Base-by-base conservation (phyloP, 148 eudicot genomes). In the Cornus controversa region DNA sequence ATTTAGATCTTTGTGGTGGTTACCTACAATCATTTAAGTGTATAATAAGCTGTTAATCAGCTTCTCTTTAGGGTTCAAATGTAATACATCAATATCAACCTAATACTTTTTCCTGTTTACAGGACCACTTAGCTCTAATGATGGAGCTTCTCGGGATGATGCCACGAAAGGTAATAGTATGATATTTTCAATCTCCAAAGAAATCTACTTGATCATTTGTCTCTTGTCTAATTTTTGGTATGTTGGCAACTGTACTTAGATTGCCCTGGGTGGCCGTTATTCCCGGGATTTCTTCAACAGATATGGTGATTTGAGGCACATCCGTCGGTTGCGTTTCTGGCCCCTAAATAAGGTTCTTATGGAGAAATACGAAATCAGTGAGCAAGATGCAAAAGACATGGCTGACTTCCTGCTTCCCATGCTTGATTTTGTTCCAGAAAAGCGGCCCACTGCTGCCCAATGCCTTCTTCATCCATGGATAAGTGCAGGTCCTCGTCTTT, bases 391-490 rank as follows among this genome's bases (percentile, higher is more conserved):
- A 10, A 87, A 67, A 58, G 91, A 88, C 65, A 62, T 96, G 86
- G 84, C 96, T 23, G 97, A 90, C 66, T 93, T 96, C 80, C 92
- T 96, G 60, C 60, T 80, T 73, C 97, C 94, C 11, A 82, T 96
- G 68, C 91, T 96, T 40, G 98, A 91, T 60, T 93, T 87, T 85
- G 88, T 84, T 65, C 99, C 99, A 2, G 99, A 96, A 71, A 96
- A 90, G 82, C 86, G 99, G 84, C 97, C 94, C 24, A 90, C 89
- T 4, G 99, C 99, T 15, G 91, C 90, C 67, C 91, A 90, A 70
- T 90, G 92, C 85, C 91, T 96, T 75, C 81, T 50, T 72, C 99
- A 96, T 78, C 94, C 96, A 29, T 96, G 99, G 99, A 23, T 94
- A 34, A 84, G 75, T 69, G 75, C 82, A 10, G 90, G 91, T 29